Evolutionary conservation across 2,329 filamentous ascomycete genomes (phyloP).

Genomic region (Calonectria ilicicola): DNA sequence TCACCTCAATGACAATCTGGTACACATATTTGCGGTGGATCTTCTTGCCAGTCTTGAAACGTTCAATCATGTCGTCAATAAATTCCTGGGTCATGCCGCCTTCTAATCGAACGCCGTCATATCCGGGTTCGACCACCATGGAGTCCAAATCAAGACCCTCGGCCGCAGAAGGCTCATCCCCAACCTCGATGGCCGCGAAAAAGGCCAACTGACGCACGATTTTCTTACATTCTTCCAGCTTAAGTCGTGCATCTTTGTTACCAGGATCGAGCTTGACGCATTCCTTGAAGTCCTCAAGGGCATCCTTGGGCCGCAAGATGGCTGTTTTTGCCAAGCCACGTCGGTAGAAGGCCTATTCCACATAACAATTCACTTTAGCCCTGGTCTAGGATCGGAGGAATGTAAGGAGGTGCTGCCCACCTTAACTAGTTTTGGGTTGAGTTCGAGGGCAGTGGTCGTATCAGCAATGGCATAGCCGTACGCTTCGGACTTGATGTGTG

Average conservation of each 20-base stretch:
- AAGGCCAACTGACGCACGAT: conserved; percentile 93
- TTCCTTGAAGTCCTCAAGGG: conserved; percentile 90
- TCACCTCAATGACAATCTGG: conserved; percentile 92
- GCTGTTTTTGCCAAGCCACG: conserved; percentile 92
- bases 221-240: conserved; percentile 93
- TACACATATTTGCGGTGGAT: conserved; percentile 97
- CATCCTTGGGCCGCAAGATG: conserved; percentile 89
- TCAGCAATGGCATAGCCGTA: conserved; percentile 94
- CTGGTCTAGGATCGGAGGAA: neutral
- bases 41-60: conserved; percentile 97
- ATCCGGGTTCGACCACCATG: conserved; percentile 84
- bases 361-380: conserved; percentile 23
- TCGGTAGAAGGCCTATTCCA: conserved; percentile 86
- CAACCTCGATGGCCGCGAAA: conserved; percentile 92
- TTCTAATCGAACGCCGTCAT: conserved; percentile 85
- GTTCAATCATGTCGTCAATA: conserved; percentile 95
- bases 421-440: conserved; percentile 91
- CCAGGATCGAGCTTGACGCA: conserved; percentile 88
- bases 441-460: conserved; percentile 89
- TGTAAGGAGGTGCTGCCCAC: conserved; percentile 57
- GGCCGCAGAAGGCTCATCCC: conserved; percentile 91
- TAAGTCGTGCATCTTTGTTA: conserved; percentile 92
- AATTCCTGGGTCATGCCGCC: conserved; percentile 96
- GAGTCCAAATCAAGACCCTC: conserved; percentile 90
- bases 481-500: conserved; percentile 93